These are phyloP conservation scores for Quercus bicolor DNA, from an alignment of 306 rosid genomes.

Conservation along the genomic window DNA sequence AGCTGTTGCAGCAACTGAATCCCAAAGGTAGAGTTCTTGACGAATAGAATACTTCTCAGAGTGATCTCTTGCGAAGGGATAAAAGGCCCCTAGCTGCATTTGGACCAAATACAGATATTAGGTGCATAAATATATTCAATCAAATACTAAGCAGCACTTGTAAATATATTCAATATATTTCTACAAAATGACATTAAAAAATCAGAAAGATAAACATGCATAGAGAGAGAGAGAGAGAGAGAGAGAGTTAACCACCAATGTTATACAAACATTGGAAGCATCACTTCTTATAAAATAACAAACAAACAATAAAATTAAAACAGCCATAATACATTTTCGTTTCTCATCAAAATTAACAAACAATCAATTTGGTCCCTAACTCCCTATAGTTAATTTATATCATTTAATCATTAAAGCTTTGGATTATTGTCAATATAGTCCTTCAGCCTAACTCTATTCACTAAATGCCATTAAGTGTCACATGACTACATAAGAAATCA, in stretches of 20 bases:
- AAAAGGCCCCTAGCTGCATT: slow-evolving; percentile 82
- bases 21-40: slow-evolving; percentile 90
- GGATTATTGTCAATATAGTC: no score
- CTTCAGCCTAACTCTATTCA: no score
- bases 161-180: not conserved
- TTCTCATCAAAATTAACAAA: no score
- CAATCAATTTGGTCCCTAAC: no score
- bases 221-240: not conserved
- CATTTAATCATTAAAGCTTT: no score
- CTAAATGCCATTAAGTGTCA: no score
- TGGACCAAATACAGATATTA: not conserved
- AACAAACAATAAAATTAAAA: not conserved
- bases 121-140: not conserved
- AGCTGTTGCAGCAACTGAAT: slow-evolving; percentile 75
- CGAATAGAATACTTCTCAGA: slow-evolving; percentile 34
- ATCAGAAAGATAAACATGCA: not conserved
- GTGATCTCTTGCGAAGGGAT: slow-evolving; percentile 92
- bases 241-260: not conserved
- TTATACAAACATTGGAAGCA: not conserved
- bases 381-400: no score
- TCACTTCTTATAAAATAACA: not conserved
- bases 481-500: no score
- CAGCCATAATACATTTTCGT: no score
- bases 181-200: not conserved
- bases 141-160: not conserved